Base-by-base conservation (phyloP, 2,329 filamentous ascomycete species). In the Pseudopithomyces maydicus region DNA sequence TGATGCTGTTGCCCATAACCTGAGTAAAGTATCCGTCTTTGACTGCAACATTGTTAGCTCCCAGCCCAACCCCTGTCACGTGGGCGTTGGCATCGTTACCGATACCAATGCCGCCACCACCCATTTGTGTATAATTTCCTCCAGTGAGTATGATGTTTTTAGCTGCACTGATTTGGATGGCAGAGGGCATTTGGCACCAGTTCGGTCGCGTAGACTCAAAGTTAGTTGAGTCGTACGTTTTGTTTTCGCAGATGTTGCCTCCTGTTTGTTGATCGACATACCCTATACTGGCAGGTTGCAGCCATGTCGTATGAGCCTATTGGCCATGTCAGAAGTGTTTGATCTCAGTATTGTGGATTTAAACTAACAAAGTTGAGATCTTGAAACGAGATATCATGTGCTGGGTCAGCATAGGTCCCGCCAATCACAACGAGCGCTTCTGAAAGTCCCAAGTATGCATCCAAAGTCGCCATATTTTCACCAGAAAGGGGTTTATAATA, bases 1-100 rank as follows among this genome's bases (percentile, higher is more conserved):
- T 61, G 48, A 63, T 58, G 47, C 57, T 61, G 54, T 63, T 63
- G 20, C 60, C 60, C 55, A 63, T 63, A 20, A 63, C 58, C 44
- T 63, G 60, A 2, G 55, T 41, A 36, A 63, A 63, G 55, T 58
- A 63, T 10, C 49, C 55, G 32, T 63, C 54, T 17, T 47, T 55
- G 43, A 63, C 33, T 38, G 55, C 50, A 22, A 63, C 41, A 11
- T 61, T 58, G 42, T 29, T 52, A 35, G 58, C 57, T 3, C 55
- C 57, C 1, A 60, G 33, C 6, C 57, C 57, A 12, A 60, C 54
- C 12, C 58, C 60, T 15, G 57, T 52, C 23, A 56, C 32, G 42
- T 63, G 60, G 8, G 60, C 57, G 36, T 60, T 63, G 26, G 60
- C 57, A 42, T 63, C 57, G 33, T 63, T 63, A n/a, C 57, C 60